Percentiles rank a stretch among this genome's conserved stretches.
Conservation (phyloP, 2,329 filamentous ascomycete species). For the Penicillium aurantiogriseum region DNA sequence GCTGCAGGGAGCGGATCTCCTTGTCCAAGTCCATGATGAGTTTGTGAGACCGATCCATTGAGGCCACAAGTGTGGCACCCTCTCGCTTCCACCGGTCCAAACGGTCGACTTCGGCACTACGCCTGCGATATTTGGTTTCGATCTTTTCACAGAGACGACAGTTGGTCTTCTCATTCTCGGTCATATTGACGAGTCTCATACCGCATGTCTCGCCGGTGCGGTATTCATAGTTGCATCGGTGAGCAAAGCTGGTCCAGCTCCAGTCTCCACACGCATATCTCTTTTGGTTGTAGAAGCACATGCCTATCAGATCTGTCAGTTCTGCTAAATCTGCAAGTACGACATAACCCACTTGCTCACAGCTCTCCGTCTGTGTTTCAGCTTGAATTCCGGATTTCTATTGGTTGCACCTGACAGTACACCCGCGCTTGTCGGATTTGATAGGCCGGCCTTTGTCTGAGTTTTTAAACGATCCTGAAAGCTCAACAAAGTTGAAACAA, state of each 20-base stretch:
- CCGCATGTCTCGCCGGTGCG: conserved; percentile 95
- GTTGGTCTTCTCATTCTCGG: conserved; percentile 60
- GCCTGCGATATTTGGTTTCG: conserved; percentile 75
- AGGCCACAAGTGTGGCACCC: conserved; percentile 58
- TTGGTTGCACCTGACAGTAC: conserved; percentile 31
- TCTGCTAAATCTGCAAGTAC: conserved; percentile 18
- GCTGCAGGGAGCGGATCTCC: conserved; percentile 66
- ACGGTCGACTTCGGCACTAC: conserved; percentile 70
- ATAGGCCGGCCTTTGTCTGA: conserved; percentile 35
- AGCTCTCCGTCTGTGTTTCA: conserved; percentile 36
- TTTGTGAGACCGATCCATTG: conserved; percentile 65
- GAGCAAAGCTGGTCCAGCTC: conserved; percentile 90
- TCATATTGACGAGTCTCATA: conserved; percentile 81
- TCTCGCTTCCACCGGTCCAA: conserved; percentile 75
- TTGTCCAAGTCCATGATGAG: conserved; percentile 69
- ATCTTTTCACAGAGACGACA: conserved; percentile 90
- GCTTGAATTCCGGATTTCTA: conserved; percentile 26
- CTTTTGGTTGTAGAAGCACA: conserved; percentile 97
- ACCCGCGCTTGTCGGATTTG: conserved; percentile 30
- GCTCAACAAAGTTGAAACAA: conserved; percentile 23
- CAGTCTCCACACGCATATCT: conserved; percentile 83
- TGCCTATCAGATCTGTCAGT: conserved; percentile 49
- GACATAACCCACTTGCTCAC: conserved; percentile 36
- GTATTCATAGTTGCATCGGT: conserved; percentile 93
- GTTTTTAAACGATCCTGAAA: conserved; percentile 19